phyloP scores from a whole-genome alignment of 805 yeast species.

The Myxozyma mucilagina region DNA sequence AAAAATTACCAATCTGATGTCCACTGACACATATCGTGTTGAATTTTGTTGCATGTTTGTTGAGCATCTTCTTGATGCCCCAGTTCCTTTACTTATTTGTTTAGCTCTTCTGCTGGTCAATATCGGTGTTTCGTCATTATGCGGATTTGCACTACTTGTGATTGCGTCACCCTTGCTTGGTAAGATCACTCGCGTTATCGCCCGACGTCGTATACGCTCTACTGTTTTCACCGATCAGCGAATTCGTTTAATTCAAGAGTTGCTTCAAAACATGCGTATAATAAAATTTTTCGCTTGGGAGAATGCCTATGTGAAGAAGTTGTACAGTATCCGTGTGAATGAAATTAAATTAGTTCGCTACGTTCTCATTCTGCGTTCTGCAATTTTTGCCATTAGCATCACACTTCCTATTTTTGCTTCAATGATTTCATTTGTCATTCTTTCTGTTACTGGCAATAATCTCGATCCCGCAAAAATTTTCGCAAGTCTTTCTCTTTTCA shows the following conservation, averaged over 20 bases:
- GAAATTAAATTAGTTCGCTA: slow-evolving; percentile 64
- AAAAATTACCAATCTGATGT: slow-evolving; percentile 71
- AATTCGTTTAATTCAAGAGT: slow-evolving; percentile 73
- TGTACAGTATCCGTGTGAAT: slow-evolving; percentile 54
- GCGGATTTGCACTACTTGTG: slow-evolving; percentile 60
- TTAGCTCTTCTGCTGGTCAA: slow-evolving; percentile 64
- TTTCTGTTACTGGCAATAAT: slow-evolving; percentile 47
- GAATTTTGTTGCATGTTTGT: slow-evolving; percentile 74
- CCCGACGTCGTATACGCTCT: slow-evolving; percentile 57
- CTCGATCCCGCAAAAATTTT: slow-evolving; percentile 64
- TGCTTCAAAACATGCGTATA: slow-evolving; percentile 72
- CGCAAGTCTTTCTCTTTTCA: slow-evolving; percentile 70
- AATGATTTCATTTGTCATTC: slow-evolving; percentile 54
- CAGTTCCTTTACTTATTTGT: slow-evolving; percentile 62
- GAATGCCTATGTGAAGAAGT: slow-evolving; percentile 62
- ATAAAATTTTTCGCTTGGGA: slow-evolving; percentile 94
- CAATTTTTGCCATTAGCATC: slow-evolving; percentile 63
- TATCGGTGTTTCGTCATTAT: slow-evolving; percentile 70
- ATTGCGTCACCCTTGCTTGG: slow-evolving; percentile 46
- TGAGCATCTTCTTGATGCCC: slow-evolving; percentile 63
- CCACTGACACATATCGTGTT: slow-evolving; percentile 78
- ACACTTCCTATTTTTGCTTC: slow-evolving; percentile 72
- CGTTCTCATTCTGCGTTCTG: slow-evolving; percentile 66
- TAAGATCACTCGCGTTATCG: slow-evolving; percentile 52
- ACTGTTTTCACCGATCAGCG: slow-evolving; percentile 71